A percentile compares a stretch with the other conserved stretches of the same genome.
phyloP scores from a whole-genome alignment of 2,329 filamentous ascomycete genomes.

The Calonectria ilicicola region DNA sequence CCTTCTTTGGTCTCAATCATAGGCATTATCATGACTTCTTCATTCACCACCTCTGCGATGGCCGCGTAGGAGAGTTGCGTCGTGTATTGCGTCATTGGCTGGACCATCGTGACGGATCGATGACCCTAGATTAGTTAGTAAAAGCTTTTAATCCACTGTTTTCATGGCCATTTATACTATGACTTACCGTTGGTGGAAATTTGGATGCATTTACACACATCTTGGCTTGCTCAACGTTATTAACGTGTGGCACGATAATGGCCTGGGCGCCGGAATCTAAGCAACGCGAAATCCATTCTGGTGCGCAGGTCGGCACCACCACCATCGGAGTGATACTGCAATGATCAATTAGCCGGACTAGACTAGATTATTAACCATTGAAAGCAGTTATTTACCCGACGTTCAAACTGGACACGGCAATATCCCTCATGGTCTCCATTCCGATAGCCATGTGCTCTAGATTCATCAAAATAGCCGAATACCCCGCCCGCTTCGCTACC shows the following conservation, averaged over 20 bases:
- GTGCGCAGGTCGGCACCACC: not conserved
- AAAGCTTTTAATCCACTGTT: too few species aligned
- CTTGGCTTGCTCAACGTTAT: not conserved
- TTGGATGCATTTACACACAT: conserved; percentile 2
- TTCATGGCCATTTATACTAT: too few species aligned
- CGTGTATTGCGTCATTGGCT: not conserved
- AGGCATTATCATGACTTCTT: not conserved
- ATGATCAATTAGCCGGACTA: not conserved
- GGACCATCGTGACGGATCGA: not conserved
- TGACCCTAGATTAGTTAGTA: not conserved
- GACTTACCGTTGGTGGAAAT: not conserved
- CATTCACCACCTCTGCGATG: not conserved
- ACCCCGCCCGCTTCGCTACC: not conserved
- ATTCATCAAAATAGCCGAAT: not conserved
- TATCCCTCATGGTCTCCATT: not conserved
- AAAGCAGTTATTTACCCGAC: not conserved
- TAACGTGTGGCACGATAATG: not conserved
- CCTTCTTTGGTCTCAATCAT: not conserved
- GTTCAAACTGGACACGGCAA: not conserved
- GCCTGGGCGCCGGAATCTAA: not conserved
- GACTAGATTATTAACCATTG: fast-evolving
- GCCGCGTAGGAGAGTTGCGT: not conserved
- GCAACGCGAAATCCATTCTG: not conserved
- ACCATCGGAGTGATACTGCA: not conserved
- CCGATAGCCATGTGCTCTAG: not conserved